Conservation (phyloP, 495 filamentous ascomycete genomes). For the Penicillium goetzii region DNA sequence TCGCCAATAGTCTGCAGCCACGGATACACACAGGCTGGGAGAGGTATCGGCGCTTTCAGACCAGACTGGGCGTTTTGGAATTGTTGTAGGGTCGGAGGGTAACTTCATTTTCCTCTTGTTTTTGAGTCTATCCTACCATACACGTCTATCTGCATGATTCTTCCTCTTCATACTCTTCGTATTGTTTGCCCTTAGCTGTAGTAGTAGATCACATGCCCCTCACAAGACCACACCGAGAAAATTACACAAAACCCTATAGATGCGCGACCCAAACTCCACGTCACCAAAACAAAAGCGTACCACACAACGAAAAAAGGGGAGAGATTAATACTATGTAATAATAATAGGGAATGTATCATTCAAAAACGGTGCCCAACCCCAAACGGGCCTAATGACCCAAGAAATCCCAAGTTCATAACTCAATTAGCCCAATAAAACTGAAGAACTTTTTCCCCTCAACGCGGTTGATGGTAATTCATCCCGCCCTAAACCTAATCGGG, state of each 20-base stretch:
- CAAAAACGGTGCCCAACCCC: constrained; percentile 1
- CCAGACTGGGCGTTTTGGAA: background rate
- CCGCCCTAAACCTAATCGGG: constrained; percentile 27
- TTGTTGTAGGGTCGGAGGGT: background rate
- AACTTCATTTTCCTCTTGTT: background rate
- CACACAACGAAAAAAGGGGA: background rate
- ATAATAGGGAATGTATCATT: no score
- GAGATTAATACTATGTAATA: background rate
- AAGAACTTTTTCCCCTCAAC: background rate
- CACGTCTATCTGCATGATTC: background rate
- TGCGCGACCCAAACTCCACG: constrained; percentile 11
- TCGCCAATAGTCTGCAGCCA: constrained; percentile 6
- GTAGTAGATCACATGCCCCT: constrained; percentile 3
- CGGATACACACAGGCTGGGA: background rate
- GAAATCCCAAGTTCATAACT: background rate
- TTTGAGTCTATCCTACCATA: background rate
- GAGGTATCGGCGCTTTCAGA: constrained; percentile 6
- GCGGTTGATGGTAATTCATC: constrained; percentile 10
- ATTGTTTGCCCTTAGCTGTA: background rate
- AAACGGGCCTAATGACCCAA: background rate
- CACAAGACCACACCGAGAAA: background rate
- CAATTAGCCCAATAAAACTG: constrained; percentile 2
- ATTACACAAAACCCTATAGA: background rate
- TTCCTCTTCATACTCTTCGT: background rate
- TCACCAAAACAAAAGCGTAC: constrained; percentile 3